A percentile compares a stretch with the other conserved stretches of the same genome.
Evolutionary conservation across 2,329 filamentous ascomycete genomes (phyloP).

Genomic region (Macroventuria anomochaeta): DNA sequence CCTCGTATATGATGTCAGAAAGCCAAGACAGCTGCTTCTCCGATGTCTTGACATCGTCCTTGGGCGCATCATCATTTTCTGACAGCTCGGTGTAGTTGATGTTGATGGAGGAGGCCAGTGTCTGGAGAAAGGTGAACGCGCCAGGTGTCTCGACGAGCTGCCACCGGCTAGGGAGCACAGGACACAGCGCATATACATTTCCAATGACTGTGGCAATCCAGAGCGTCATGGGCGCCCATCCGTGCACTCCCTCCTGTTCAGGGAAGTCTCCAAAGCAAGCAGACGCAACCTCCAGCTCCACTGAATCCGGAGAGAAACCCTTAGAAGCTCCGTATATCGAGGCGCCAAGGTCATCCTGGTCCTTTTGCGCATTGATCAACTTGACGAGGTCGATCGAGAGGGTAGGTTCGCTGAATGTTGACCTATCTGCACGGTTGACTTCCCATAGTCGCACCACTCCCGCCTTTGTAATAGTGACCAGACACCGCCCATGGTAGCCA

Average conservation of each 20-base stretch:
- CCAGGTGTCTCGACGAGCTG: conserved; percentile 56
- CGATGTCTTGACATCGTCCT: conserved; percentile 50
- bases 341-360: conserved; percentile 83
- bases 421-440: conserved; percentile 79
- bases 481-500: conserved; percentile 77
- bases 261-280: conserved; percentile 83
- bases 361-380: conserved; percentile 80
- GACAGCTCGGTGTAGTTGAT: conserved; percentile 60
- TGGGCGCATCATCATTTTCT: conserved; percentile 48
- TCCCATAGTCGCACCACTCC: conserved; percentile 92
- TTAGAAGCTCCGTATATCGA: conserved; percentile 76
- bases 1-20: conserved; percentile 54
- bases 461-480: conserved; percentile 89
- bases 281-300: conserved; percentile 93
- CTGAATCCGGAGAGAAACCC: conserved; percentile 84
- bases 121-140: conserved; percentile 76
- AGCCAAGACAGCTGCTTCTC: conserved; percentile 68
- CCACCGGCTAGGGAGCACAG: conserved; percentile 87
- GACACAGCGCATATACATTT: conserved; percentile 91
- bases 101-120: conserved; percentile 81
- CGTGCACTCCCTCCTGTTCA: conserved; percentile 61
- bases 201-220: conserved; percentile 97
- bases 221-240: conserved; percentile 93
- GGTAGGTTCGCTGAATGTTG: conserved; percentile 83
- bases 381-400: conserved; percentile 89